phyloP scores from a whole-genome alignment of 1,284 basidiomycete genomes.

The Mycena sp. region DNA sequence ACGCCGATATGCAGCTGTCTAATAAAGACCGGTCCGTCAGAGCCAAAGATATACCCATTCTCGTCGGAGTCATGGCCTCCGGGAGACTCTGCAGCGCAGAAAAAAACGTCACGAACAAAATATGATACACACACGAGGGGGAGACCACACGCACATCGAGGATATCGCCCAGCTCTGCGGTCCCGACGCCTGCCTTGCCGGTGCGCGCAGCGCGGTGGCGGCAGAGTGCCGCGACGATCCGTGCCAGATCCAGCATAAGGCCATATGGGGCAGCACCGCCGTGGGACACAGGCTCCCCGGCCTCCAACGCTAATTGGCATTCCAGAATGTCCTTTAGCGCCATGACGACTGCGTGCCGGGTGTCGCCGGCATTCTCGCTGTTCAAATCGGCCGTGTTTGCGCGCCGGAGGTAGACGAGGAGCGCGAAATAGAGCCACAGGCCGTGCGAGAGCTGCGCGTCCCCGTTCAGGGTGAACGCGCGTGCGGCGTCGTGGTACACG shows the following conservation, averaged over 20 bases:
- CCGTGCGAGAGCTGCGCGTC: slow-evolving; percentile 52
- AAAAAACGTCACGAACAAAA: slow-evolving; percentile 8
- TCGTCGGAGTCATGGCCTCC: slow-evolving; percentile 39
- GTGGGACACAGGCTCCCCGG: too few relatives aligned
- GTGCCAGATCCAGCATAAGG: slow-evolving; percentile 25
- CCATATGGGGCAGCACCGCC: slow-evolving; percentile 14
- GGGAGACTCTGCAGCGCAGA: slow-evolving; percentile 37
- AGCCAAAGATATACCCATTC: slow-evolving; percentile 36
- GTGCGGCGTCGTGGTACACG: slow-evolving; percentile 32
- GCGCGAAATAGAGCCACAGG: slow-evolving; percentile 49
- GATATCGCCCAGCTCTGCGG: slow-evolving; percentile 27
- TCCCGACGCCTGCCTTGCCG: slow-evolving; percentile 13
- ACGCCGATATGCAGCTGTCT: slow-evolving; percentile 34
- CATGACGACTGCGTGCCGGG: slow-evolving; percentile 1
- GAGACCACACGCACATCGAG: slow-evolving; percentile 30
- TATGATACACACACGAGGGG: background rate
- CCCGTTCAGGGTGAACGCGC: slow-evolving; percentile 46
- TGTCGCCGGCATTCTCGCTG: background rate
- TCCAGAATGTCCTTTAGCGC: slow-evolving; percentile 14
- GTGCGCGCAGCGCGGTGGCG: slow-evolving; percentile 18
- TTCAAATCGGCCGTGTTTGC: background rate
- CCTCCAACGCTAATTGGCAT: slow-evolving; percentile 27
- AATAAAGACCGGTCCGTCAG: slow-evolving; percentile 38
- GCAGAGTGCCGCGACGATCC: slow-evolving; percentile 21
- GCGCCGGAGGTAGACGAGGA: slow-evolving; percentile 27